Evolutionary conservation across 805 yeast species (phyloP).

Genomic region (Hermanozyma aechmeae): DNA sequence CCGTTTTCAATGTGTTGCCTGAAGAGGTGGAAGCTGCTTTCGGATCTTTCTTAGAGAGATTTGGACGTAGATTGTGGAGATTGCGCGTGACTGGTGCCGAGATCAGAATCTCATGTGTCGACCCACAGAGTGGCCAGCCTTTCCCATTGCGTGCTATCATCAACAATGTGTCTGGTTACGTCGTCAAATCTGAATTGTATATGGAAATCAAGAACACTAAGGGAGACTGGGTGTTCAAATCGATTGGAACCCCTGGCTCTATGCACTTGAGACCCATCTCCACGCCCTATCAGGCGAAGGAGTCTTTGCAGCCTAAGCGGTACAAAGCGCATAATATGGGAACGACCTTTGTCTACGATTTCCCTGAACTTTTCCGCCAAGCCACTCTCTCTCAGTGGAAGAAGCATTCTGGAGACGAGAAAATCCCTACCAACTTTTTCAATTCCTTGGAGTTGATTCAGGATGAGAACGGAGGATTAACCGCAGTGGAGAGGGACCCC

Average conservation of each 20-base stretch:
- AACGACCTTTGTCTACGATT: slow-evolving; percentile 95
- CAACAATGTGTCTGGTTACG: slow-evolving; percentile 94
- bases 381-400: slow-evolving; percentile 84
- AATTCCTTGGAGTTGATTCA: slow-evolving; percentile 77
- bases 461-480: slow-evolving; percentile 64
- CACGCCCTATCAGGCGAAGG: slow-evolving; percentile 96
- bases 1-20: slow-evolving; percentile 89
- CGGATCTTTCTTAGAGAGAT: slow-evolving; percentile 95
- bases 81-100: slow-evolving; percentile 96
- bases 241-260: slow-evolving; percentile 88
- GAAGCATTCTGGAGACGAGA: slow-evolving; percentile 42
- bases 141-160: slow-evolving; percentile 96
- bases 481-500: slow-evolving; percentile 90
- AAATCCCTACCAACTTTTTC: slow-evolving; percentile 71
- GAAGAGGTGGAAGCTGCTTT: slow-evolving; percentile 96
- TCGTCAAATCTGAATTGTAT: slow-evolving; percentile 89
- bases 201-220: slow-evolving; percentile 86
- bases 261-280: slow-evolving; percentile 96
- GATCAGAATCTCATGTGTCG: slow-evolving; percentile 90
- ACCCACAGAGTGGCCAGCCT: slow-evolving; percentile 76
- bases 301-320: slow-evolving; percentile 96
- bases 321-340: slow-evolving; percentile 98
- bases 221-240: slow-evolving; percentile 96
- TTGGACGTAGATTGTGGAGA: slow-evolving; percentile 95
- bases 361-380: slow-evolving; percentile 97